A percentile compares a stretch with the other conserved stretches of the same genome.
phyloP scores from a whole-genome alignment of 306 rosid genomes.

The Citrullus amarus region DNA sequence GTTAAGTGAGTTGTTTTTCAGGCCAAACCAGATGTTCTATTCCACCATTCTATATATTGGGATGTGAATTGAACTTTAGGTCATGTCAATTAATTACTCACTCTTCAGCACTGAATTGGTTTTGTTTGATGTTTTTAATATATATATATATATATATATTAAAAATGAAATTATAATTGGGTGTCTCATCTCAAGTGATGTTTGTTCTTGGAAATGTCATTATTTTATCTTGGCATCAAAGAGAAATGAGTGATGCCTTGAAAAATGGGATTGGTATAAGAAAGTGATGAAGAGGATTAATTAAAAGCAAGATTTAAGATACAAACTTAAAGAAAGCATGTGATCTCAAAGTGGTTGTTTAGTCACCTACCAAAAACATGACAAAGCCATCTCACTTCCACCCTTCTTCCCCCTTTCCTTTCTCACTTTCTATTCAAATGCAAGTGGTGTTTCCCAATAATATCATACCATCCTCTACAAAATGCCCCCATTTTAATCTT shows the following conservation, averaged over 20 bases:
- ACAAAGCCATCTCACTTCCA: slow-evolving; percentile 43
- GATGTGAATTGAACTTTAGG: too few species aligned
- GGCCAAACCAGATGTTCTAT: too few species aligned
- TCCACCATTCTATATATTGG: too few species aligned
- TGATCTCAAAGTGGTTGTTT: slow-evolving; percentile 75
- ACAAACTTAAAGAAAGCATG: slow-evolving; percentile 45
- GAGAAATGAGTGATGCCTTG: slow-evolving; percentile 57
- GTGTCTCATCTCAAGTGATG: background rate
- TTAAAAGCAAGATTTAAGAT: slow-evolving; percentile 28
- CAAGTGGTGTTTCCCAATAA: slow-evolving; percentile 10
- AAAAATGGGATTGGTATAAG: slow-evolving; percentile 23
- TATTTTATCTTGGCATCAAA: slow-evolving; percentile 38
- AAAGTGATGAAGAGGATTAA: slow-evolving; percentile 24
- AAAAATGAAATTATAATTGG: too few species aligned
- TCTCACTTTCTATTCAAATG: background rate
- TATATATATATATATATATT: too few species aligned
- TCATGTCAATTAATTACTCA: too few species aligned
- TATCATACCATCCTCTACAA: background rate
- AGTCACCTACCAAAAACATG: slow-evolving; percentile 94
- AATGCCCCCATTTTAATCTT: slow-evolving; percentile 7
- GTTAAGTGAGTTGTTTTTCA: too few species aligned
- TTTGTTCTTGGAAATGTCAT: slow-evolving; percentile 17
- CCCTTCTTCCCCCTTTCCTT: slow-evolving; percentile 25
- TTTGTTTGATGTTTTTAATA: too few species aligned
- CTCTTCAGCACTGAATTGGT: too few species aligned